Evolutionary conservation across 2,329 filamentous ascomycete genomes (phyloP), one percentile per base, ranked within the genome.

Genomic region (Aspergillus fumigatiaffinis): DNA sequence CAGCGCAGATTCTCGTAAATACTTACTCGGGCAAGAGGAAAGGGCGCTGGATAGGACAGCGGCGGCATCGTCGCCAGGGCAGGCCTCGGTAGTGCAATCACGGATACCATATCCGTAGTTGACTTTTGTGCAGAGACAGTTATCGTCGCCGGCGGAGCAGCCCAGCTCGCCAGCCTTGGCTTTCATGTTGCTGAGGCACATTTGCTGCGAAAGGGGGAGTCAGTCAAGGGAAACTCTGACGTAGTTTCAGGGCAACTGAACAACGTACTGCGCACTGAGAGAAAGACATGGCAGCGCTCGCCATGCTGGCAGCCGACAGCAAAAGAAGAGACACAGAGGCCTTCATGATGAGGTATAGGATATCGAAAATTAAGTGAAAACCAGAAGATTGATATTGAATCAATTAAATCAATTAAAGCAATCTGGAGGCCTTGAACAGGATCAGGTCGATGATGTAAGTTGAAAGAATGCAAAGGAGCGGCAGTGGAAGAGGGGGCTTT

Each of bases 131-230:
- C 77, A 80, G 46, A 77, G 69, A 62, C 78, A 80, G 28, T 54
- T 53, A 47, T 70, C 48, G 59, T 80, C 75, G 48, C 62, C 64
- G 26, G 61, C 42, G 25, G 63, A 60, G 67, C 78, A 80, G 51
- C 75, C 74, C n/a, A 80, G 65, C 4, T 70, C 63, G 3, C 57
- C 32, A 47, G 75, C 76, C 65, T 73, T 69, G 53, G 59, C 66
- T 58, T 75, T 68, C 77, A 80, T 79, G 68, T 74, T 77, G 65
- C 61, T 68, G 64, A 79, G 67, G 62, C 78, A 80, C 65, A 68
- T 75, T 68, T 74, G 65, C 78, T 80, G 60, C 51, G 48, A 38
- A 32, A 8, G 1, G 50, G 12, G 5, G 9, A 14, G 55, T 68
- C 53, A 70, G 63, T 52, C 32, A 7, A 12, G 20, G 5, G 54